Percentiles rank a stretch among this genome's conserved stretches.
Conservation (phyloP, 805 yeast genomes). For the Yarrowia deformans region DNA sequence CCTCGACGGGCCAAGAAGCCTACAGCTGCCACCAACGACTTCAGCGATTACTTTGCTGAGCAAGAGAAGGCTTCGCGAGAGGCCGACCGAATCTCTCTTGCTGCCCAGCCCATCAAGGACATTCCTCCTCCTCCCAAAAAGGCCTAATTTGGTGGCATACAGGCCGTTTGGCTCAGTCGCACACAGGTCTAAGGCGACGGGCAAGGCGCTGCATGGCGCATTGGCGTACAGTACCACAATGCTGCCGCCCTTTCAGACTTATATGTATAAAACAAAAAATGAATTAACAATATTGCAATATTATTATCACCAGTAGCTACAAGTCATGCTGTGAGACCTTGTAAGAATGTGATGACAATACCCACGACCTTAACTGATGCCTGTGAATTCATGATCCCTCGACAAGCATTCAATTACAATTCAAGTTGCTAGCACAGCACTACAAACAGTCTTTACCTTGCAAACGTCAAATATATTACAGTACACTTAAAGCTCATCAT, state of each 20-base stretch:
- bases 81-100: slow-evolving; percentile 42
- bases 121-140: slow-evolving; percentile 45
- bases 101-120: slow-evolving; percentile 43
- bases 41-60: slow-evolving; percentile 46
- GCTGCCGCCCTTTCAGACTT: background rate
- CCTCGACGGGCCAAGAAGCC: slow-evolving; percentile 33
- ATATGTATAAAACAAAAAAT: slow-evolving; percentile 4
- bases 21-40: slow-evolving; percentile 41
- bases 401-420: too few relatives aligned
- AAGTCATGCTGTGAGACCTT: too few relatives aligned
- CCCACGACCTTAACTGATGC: too few relatives aligned
- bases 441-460: background rate
- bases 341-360: background rate
- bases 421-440: too few relatives aligned
- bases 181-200: too few relatives aligned
- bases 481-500: slow-evolving; percentile 42
- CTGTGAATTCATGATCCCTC: too few relatives aligned
- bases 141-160: background rate
- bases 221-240: too few relatives aligned
- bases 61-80: slow-evolving; percentile 45
- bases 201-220: too few relatives aligned
- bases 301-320: too few relatives aligned
- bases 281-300: slow-evolving; percentile 1
- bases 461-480: slow-evolving; percentile 38
- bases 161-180: too few relatives aligned